Conservation (phyloP, 495 filamentous ascomycete genomes). For the Trichoderma orchidacearum region DNA sequence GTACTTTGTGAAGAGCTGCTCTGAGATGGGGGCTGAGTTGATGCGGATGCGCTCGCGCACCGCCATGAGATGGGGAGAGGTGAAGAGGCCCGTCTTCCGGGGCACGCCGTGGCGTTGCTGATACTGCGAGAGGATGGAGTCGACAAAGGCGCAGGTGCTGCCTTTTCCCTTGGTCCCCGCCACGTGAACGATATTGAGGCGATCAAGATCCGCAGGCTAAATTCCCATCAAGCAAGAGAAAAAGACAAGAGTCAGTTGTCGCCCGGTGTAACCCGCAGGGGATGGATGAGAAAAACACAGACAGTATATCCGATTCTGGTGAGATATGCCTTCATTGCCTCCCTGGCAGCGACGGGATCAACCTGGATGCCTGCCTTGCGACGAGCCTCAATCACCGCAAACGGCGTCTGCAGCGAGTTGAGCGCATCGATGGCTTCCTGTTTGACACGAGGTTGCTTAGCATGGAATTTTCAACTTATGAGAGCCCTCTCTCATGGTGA, state of each 20-base stretch:
- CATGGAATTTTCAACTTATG: background rate
- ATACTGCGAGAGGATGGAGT: constrained; percentile 36
- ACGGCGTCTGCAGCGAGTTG: constrained; percentile 84
- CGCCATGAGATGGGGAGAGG: constrained; percentile 76
- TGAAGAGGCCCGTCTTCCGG: constrained; percentile 66
- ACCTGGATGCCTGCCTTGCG: constrained; percentile 51
- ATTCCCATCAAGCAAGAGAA: background rate
- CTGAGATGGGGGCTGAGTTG: constrained; percentile 59
- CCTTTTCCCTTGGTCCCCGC: constrained; percentile 94
- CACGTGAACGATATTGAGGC: constrained; percentile 67
- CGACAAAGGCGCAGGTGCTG: constrained; percentile 56
- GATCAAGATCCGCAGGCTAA: constrained; percentile 47
- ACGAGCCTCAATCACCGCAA: constrained; percentile 60
- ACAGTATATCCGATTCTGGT: constrained; percentile 55
- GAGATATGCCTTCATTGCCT: constrained; percentile 68
- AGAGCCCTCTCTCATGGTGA: background rate
- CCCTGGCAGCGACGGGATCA: constrained; percentile 48
- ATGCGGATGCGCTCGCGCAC: constrained; percentile 84
- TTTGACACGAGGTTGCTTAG: too few relatives aligned
- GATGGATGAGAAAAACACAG: constrained; percentile 27
- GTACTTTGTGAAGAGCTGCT: constrained; percentile 63
- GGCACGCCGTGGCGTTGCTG: constrained; percentile 17
- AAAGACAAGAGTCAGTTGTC: background rate
- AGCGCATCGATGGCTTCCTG: constrained; percentile 75
- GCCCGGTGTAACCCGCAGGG: too few relatives aligned